Evolutionary conservation across 129 eudicot genomes (phyloP).

Genomic region (Dittrichia graveolens): DNA sequence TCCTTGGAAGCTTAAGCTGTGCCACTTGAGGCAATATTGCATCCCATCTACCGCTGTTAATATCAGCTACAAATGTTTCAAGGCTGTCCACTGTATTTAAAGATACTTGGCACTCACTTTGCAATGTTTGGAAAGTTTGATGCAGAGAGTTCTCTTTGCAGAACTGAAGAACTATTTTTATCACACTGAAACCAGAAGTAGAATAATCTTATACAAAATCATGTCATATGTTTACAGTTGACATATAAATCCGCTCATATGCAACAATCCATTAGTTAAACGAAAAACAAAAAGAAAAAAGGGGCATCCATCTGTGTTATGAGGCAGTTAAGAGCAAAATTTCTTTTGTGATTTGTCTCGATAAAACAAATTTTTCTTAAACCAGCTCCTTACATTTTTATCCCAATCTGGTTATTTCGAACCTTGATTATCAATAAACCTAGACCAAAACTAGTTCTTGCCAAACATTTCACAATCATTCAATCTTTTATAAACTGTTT

Average conservation of each 20-base stretch:
- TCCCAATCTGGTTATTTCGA: background rate
- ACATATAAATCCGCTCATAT: background rate
- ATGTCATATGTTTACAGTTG: background rate
- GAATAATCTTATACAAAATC: background rate
- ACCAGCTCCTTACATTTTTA: background rate
- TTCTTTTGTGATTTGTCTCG: too few species aligned
- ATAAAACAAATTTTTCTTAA: too few species aligned
- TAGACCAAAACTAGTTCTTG: background rate
- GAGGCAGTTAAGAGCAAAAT: too few species aligned
- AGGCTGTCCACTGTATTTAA: constrained; percentile 96
- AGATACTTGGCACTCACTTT: constrained; percentile 96
- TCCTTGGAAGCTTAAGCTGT: constrained; percentile 95
- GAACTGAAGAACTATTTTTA: constrained; percentile 94
- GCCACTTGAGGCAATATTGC: constrained; percentile 93
- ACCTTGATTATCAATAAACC: background rate
- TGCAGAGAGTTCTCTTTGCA: constrained; percentile 98
- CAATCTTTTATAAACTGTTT: background rate
- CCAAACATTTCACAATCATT: background rate
- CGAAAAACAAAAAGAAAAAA: background rate
- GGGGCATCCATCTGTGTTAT: background rate
- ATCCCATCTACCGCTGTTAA: constrained; percentile 98
- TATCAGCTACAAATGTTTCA: constrained; percentile 95
- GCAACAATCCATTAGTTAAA: background rate
- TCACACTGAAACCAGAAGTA: constrained; percentile 68
- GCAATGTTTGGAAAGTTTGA: constrained; percentile 90